Evolutionary conservation across 805 yeast genomes (phyloP).

Genomic region (Scheffersomyces amazonensis): DNA sequence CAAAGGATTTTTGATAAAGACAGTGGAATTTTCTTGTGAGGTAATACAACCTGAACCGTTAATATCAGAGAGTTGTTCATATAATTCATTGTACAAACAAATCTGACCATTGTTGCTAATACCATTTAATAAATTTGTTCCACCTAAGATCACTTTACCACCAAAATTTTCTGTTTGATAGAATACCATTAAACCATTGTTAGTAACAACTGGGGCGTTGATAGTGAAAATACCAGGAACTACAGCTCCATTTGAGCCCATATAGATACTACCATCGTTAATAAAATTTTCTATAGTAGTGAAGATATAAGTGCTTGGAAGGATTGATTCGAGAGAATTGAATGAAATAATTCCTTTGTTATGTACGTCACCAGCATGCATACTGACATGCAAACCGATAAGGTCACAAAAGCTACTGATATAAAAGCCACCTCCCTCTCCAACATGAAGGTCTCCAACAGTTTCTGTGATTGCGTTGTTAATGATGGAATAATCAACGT

Average conservation of each 20-base stretch:
- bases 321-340: conserved; percentile 14
- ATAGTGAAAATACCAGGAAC: conserved; percentile 12
- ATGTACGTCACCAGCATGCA: conserved; percentile 10
- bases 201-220: conserved; percentile 12
- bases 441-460: conserved; percentile 18
- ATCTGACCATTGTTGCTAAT: conserved; percentile 24
- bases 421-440: conserved; percentile 21
- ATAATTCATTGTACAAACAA: conserved; percentile 21
- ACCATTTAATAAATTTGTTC: neutral
- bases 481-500: conserved; percentile 24
- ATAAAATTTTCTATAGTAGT: conserved; percentile 12
- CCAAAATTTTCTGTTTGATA: conserved; percentile 8
- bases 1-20: conserved; percentile 11
- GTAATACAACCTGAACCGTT: conserved; percentile 24
- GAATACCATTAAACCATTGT: conserved; percentile 17
- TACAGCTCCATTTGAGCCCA: conserved; percentile 17
- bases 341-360: conserved; percentile 21
- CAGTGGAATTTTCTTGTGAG: conserved; percentile 12
- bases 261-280: conserved; percentile 22
- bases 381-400: conserved; percentile 13
- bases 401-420: conserved; percentile 13
- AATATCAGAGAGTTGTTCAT: conserved; percentile 17
- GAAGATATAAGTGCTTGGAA: conserved; percentile 17
- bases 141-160: conserved; percentile 15
- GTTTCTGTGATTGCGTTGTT: conserved; percentile 17